Evolutionary conservation across 257 asterid species (phyloP), one percentile per base, ranked within the genome.

Genomic region (Hygrophila difformis): DNA sequence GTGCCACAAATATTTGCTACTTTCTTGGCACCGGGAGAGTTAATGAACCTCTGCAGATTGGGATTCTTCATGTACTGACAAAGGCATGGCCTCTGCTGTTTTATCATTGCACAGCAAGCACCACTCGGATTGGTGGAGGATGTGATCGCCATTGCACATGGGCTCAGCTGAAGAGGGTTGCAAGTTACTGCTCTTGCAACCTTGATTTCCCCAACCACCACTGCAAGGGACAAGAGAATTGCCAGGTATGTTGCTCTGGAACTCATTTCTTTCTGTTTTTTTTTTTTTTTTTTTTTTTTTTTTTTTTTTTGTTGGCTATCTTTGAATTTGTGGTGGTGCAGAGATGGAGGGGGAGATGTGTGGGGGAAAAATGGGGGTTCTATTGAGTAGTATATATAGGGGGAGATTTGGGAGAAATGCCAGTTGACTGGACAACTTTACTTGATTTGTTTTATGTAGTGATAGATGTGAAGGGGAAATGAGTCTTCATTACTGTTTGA

Each of bases 51-150:
- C 54, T 75, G 77, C 40, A 87, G 85, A 14, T 54, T 67, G 7
- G 91, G 87, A 57, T 79, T 78, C 65, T 66, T 79, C 88, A 82
- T 73, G 75, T 82, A 87, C 49, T 56, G 51, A 70, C 96, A 87
- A 15, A 87, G 76, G 60, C 96, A 87, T 10, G 87, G 82, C 49
- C 87, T 75, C 65, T 82, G 94, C 47, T 87, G 75, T 64, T 75
- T 87, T 6, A 87, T 59, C 76, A 66, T 79, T 0, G 70, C 16
- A 44, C 94, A 87, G 41, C 97, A 87, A 1, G 60, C 18, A 0
- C 46, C 43, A 13, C 64, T 62, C 0, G 94, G 97, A 21, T 23
- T 55, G 46, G 74, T 47, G n/a, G 97, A 49, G 10, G 84, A 58
- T 1, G 69, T 66, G 47, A 83, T 87, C 31, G 94, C 97, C 16